Base-by-base conservation (phyloP, 306 rosid species). In the Rosa persica region DNA sequence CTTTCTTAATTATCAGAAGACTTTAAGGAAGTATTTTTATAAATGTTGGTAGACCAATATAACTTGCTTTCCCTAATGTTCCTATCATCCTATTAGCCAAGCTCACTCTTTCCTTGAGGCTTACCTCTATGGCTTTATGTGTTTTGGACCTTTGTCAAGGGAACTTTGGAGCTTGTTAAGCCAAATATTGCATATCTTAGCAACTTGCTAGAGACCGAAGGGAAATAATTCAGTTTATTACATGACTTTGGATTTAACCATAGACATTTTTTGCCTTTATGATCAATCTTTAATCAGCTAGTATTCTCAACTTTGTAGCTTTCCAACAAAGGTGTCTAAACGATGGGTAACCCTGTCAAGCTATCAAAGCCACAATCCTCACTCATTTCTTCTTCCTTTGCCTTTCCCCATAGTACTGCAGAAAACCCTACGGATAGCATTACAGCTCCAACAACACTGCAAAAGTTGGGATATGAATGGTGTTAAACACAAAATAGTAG, bases 381-480 rank as follows among this genome's bases (percentile, higher is more conserved):
- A 66, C 48, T 23, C 43, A 20, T 42, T 44, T 51, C 54, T 7
- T 83, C 87, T 73, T 87, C 90, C 44, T 85, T 81, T 51, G 88
- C 86, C 70, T 87, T 91, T 6, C 88, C 89, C 93, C 90, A 91
- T 73, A 87, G 67, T 4, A 89, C 87, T 19, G 81, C 88, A 72
- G 83, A 89, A 80, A 91, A 89, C 36, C 96, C 91, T 76, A 84
- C 27, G 19, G 91, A 78, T n/a, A 91, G 66, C 40, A 82, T 73
- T 38, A 73, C 66, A 73, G 89, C 89, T 75, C 94, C 92, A 79
- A 91, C 22, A 22, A 88, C 75, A 64, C 92, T 88, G 83, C 78
- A 83, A 79, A 73, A 27, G 68, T 77, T 39, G 46, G 16, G 12
- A 70, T 71, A 5, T 49, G 9, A 67, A 52, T 2, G 1, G 16